Conservation (phyloP, 306 rosid species). For the Prunus fruticosa region DNA sequence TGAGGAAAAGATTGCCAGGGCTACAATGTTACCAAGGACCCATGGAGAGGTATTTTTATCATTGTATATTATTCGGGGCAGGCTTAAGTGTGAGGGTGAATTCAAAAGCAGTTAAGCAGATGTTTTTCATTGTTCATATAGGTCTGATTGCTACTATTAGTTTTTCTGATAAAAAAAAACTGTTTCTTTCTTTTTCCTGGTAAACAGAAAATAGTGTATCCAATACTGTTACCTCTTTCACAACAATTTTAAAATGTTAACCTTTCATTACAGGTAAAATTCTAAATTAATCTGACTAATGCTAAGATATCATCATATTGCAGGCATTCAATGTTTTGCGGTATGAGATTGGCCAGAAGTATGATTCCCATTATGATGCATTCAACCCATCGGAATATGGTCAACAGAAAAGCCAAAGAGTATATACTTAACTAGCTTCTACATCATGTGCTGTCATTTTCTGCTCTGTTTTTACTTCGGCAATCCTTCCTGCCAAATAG, state of each 20-base stretch:
- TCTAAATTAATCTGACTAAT: slow-evolving; percentile 25
- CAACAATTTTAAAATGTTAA: slow-evolving; percentile 6
- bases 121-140: neutral
- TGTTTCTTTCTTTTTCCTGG: neutral
- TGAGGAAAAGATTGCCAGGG: slow-evolving; percentile 60
- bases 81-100: slow-evolving; percentile 7
- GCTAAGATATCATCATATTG: slow-evolving; percentile 21
- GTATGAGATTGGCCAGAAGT: slow-evolving; percentile 61
- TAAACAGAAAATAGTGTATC: neutral
- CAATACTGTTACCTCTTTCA: neutral
- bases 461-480: neutral
- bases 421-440: slow-evolving; percentile 17
- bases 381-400: slow-evolving; percentile 54
- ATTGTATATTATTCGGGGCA: neutral
- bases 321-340: slow-evolving; percentile 63
- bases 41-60: slow-evolving; percentile 49
- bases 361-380: slow-evolving; percentile 63
- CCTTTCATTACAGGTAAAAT: slow-evolving; percentile 23
- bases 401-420: slow-evolving; percentile 55
- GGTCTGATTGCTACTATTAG: neutral
- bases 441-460: neutral
- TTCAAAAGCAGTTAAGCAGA: neutral
- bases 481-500: neutral
- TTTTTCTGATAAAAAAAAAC: neutral
- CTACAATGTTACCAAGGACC: slow-evolving; percentile 47